A percentile compares a stretch with the other conserved stretches of the same genome.
Evolutionary conservation across 1,284 basidiomycete species (phyloP).

Genomic region (Phellopilus nigrolimitatus): DNA sequence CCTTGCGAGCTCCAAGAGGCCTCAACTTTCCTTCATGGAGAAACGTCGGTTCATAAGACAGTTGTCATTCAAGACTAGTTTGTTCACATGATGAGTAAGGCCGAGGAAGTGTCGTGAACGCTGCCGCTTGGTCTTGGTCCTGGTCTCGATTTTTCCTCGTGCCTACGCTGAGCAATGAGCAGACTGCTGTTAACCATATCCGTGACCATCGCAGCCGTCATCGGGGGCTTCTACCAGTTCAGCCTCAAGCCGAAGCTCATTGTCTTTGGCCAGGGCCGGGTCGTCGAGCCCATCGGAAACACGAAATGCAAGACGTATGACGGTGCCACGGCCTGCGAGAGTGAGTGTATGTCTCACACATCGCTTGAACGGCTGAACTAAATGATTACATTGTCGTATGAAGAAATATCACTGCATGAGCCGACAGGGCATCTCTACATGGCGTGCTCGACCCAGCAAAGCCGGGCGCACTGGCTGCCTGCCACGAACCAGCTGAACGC

Average conservation of each 20-base stretch:
- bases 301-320: slow-evolving; percentile 42
- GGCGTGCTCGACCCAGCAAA: slow-evolving; percentile 56
- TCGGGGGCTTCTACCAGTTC: slow-evolving; percentile 36
- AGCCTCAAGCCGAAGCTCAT: slow-evolving; percentile 38
- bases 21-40: too few species aligned
- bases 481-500: slow-evolving; percentile 40
- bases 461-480: slow-evolving; percentile 56
- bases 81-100: not conserved
- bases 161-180: not conserved
- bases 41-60: too few species aligned
- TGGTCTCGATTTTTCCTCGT: not conserved
- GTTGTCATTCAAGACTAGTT: too few species aligned
- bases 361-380: not conserved
- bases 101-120: not conserved
- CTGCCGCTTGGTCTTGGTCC: not conserved
- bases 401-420: slow-evolving; percentile 54
- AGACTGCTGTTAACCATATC: slow-evolving; percentile 9
- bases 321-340: slow-evolving; percentile 62
- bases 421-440: slow-evolving; percentile 60
- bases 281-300: slow-evolving; percentile 41
- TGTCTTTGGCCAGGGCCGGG: slow-evolving; percentile 40
- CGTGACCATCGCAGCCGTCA: slow-evolving; percentile 14
- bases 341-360: slow-evolving; percentile 31
- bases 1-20: too few species aligned
- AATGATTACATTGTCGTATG: not conserved